phyloP scores from a whole-genome alignment of 129 eudicot species.

The Pittosporum tobira region DNA sequence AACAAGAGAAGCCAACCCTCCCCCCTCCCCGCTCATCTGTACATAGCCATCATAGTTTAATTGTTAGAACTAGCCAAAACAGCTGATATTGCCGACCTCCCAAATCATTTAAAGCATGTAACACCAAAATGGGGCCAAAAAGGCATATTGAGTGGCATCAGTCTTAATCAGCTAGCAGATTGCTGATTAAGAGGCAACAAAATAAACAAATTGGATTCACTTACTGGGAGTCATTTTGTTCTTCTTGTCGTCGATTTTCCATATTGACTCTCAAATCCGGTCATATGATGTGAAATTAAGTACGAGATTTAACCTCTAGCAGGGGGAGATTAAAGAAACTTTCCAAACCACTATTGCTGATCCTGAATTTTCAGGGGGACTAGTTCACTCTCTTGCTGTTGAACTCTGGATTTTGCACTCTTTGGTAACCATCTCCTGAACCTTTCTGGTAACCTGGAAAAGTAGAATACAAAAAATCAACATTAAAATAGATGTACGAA shows the following conservation, averaged over 20 bases:
- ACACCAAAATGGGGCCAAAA: neutral
- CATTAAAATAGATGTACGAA: neutral
- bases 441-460: slow-evolving; percentile 70
- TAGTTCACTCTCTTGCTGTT: slow-evolving; percentile 80
- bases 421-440: slow-evolving; percentile 61
- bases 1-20: no score
- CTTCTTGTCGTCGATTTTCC: neutral
- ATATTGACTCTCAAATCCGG: neutral
- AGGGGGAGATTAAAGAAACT: neutral
- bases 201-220: neutral
- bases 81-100: no score
- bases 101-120: neutral
- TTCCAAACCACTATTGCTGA: slow-evolving; percentile 22
- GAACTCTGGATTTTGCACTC: slow-evolving; percentile 49
- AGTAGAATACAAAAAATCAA: neutral
- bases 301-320: neutral
- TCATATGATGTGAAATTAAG: neutral
- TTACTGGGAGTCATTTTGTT: neutral
- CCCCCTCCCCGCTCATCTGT: slow-evolving; percentile 1
- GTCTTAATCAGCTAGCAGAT: neutral
- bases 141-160: neutral
- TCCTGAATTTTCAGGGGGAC: slow-evolving; percentile 51
- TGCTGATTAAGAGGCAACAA: neutral
- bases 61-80: no score
- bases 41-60: neutral